phyloP scores from a whole-genome alignment of 495 filamentous ascomycete species.

The Tuber microsphaerosporum region DNA sequence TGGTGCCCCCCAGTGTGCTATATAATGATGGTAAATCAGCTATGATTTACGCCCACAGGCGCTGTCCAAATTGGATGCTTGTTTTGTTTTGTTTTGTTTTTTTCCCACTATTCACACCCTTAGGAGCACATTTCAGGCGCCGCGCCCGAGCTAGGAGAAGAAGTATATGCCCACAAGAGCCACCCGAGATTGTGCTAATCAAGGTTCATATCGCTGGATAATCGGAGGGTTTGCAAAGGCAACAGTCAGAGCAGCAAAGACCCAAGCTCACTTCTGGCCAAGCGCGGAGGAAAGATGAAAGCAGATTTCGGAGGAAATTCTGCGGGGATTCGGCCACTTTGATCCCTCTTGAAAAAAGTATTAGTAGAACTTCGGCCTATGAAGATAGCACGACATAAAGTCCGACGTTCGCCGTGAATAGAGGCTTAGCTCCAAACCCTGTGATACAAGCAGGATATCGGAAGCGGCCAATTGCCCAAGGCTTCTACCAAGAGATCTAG shows the following conservation, averaged over 20 bases:
- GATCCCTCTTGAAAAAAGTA: neutral
- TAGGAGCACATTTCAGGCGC: neutral
- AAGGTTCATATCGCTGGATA: neutral
- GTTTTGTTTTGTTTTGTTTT: neutral
- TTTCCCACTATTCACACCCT: neutral
- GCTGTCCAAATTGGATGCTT: neutral
- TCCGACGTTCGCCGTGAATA: neutral
- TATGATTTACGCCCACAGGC: neutral
- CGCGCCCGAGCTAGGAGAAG: neutral
- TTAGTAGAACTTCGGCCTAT: neutral
- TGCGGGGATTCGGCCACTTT: neutral
- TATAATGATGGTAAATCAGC: neutral
- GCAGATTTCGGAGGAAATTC: neutral
- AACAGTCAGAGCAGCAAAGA: neutral
- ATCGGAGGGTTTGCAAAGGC: neutral
- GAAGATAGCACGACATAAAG: neutral
- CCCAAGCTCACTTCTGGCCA: neutral
- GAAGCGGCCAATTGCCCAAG: neutral
- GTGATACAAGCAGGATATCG: neutral
- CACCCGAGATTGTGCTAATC: neutral
- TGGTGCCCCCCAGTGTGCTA: neutral
- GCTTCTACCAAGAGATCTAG: neutral
- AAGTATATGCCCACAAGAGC: neutral
- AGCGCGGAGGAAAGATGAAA: neutral
- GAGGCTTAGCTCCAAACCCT: neutral